These are phyloP conservation scores for Psilocybe tampanensis DNA, from an alignment of 768 basidiomycete genomes.

Conservation along the genomic window DNA sequence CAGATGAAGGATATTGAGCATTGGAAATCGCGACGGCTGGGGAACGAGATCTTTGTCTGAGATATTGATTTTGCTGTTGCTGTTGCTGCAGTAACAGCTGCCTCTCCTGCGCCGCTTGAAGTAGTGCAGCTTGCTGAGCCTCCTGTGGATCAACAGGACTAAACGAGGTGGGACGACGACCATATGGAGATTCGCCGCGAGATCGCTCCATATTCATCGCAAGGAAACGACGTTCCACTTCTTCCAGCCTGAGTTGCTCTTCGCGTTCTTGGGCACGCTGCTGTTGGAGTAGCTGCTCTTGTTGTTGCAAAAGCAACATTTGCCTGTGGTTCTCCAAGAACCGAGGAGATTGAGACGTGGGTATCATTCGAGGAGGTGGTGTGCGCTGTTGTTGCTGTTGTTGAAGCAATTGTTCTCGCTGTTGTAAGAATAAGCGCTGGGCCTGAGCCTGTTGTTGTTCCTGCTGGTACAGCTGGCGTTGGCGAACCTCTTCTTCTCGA, in stretches of 20 bases:
- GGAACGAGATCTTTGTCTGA: slow-evolving; percentile 47
- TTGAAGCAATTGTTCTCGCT: slow-evolving; percentile 49
- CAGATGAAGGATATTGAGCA: slow-evolving; percentile 33
- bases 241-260: slow-evolving; percentile 65
- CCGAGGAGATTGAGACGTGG: slow-evolving; percentile 76
- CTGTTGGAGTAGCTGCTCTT: slow-evolving; percentile 49
- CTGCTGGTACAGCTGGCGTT: slow-evolving; percentile 50
- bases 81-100: slow-evolving; percentile 21
- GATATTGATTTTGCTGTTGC: slow-evolving; percentile 50
- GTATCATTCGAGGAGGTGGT: slow-evolving; percentile 75
- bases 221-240: slow-evolving; percentile 64
- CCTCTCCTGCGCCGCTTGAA: slow-evolving; percentile 22
- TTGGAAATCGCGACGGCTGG: slow-evolving; percentile 34
- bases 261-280: slow-evolving; percentile 62
- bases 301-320: slow-evolving; percentile 65
- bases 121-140: slow-evolving; percentile 43
- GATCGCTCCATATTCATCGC: slow-evolving; percentile 38
- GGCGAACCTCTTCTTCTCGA: slow-evolving; percentile 41
- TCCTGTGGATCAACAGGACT: slow-evolving; percentile 48
- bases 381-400: slow-evolving; percentile 55
- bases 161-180: slow-evolving; percentile 17
- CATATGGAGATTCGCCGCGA: slow-evolving; percentile 20
- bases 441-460: slow-evolving; percentile 52
- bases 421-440: slow-evolving; percentile 48
- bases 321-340: slow-evolving; percentile 79